Evolutionary conservation across 768 basidiomycete genomes (phyloP).

Genomic region (Udeniomyces megalosporus): DNA sequence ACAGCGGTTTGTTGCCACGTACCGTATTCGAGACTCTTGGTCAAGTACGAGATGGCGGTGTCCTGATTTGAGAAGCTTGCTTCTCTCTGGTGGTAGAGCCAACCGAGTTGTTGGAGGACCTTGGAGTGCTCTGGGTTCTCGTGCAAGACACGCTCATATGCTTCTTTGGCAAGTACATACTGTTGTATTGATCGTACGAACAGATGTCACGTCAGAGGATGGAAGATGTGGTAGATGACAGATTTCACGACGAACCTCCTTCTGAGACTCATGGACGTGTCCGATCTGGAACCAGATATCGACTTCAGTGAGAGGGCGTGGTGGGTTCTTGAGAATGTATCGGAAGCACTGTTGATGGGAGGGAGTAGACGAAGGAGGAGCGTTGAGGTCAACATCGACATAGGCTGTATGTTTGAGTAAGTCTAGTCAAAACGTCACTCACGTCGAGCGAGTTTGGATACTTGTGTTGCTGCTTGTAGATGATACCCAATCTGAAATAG

Average conservation of each 20-base stretch:
- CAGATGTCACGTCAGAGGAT: no score
- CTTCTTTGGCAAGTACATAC: conserved; percentile 80
- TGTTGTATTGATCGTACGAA: conserved; percentile 28
- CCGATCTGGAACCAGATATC: conserved; percentile 99
- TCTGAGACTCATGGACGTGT: conserved; percentile 93
- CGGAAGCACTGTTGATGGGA: conserved; percentile 55
- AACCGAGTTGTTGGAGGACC: conserved; percentile 92
- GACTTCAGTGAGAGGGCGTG: conserved; percentile 82
- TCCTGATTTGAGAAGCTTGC: conserved; percentile 94
- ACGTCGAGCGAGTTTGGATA: conserved; percentile 63
- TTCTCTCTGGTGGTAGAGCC: conserved; percentile 91
- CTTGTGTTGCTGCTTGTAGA: conserved; percentile 97
- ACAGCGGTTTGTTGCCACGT: conserved; percentile 23
- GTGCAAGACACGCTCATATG: conserved; percentile 83
- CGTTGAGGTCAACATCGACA: neutral
- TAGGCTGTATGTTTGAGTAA: neutral
- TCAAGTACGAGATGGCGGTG: conserved; percentile 78
- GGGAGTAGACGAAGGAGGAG: neutral
- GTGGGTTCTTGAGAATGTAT: conserved; percentile 88
- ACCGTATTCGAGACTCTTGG: conserved; percentile 91
- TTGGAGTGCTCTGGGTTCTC: conserved; percentile 92
- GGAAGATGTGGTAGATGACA: neutral
- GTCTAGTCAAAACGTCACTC: conserved; percentile 11
- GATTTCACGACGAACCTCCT: conserved; percentile 49
- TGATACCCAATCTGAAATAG: conserved; percentile 91